A percentile compares a stretch with the other conserved stretches of the same genome.
phyloP scores from a whole-genome alignment of 2,329 filamentous ascomycete genomes.

The Tothia fuscella region DNA sequence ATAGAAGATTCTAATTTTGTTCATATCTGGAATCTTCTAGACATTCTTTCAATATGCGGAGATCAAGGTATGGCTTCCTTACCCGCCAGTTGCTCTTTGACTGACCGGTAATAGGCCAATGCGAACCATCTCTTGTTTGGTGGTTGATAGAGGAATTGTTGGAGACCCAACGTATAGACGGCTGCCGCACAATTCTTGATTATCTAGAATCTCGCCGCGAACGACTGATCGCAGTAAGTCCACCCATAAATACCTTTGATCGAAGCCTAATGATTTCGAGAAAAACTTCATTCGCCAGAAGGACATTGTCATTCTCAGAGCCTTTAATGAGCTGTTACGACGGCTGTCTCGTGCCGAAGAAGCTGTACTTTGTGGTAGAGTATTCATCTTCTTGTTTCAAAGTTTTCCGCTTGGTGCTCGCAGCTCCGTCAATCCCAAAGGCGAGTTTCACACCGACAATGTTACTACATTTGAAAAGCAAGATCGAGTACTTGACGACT shows the following conservation, averaged over 20 bases:
- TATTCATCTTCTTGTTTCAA: slow-evolving; percentile 98
- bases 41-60: slow-evolving; percentile 78
- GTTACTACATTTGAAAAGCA: slow-evolving; percentile 64
- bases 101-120: slow-evolving; percentile 30
- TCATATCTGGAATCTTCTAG: slow-evolving; percentile 83
- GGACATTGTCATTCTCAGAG: slow-evolving; percentile 77
- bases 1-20: slow-evolving; percentile 73
- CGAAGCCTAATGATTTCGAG: slow-evolving; percentile 16
- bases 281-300: slow-evolving; percentile 38
- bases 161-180: slow-evolving; percentile 88
- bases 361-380: slow-evolving; percentile 90
- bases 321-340: slow-evolving; percentile 90
- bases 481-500: slow-evolving; percentile 47
- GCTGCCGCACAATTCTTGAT: slow-evolving; percentile 84
- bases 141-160: slow-evolving; percentile 90
- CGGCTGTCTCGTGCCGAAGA: slow-evolving; percentile 91
- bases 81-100: slow-evolving; percentile 24
- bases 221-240: slow-evolving; percentile 61
- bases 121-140: slow-evolving; percentile 71
- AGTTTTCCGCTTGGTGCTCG: slow-evolving; percentile 94
- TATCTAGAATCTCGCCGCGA: slow-evolving; percentile 90
- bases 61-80: slow-evolving; percentile 54
- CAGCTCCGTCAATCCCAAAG: slow-evolving; percentile 90
- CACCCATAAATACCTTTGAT: slow-evolving; percentile 1
- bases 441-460: slow-evolving; percentile 94